Percentiles rank a stretch among this genome's conserved stretches.
These are phyloP conservation scores for Trichoderma sp. DNA, from an alignment of 2,329 filamentous ascomycete genomes.

Conservation along the genomic window DNA sequence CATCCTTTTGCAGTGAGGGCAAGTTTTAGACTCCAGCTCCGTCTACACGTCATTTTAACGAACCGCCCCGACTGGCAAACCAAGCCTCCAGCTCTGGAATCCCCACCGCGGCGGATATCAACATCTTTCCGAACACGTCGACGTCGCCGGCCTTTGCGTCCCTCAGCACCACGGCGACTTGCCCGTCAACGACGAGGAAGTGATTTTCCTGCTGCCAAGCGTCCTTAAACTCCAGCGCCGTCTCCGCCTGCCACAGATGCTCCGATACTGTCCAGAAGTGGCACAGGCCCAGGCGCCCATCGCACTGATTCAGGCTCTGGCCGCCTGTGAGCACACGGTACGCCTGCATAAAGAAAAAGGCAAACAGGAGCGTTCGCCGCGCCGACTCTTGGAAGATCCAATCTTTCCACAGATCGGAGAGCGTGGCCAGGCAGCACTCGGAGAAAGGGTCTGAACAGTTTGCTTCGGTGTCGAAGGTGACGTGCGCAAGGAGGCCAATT, in stretches of 20 bases:
- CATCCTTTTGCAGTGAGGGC: too few species aligned
- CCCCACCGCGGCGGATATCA: conserved; percentile 37
- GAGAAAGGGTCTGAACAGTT: conserved; percentile 30
- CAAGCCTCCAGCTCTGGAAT: conserved; percentile 40
- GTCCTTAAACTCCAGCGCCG: conserved; percentile 41
- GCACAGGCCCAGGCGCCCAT: conserved; percentile 35
- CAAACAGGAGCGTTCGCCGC: conserved; percentile 52
- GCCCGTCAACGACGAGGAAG: conserved; percentile 38
- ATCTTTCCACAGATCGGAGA: conserved; percentile 49
- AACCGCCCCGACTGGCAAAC: conserved; percentile 35
- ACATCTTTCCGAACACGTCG: conserved; percentile 46
- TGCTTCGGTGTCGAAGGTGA: conserved; percentile 34
- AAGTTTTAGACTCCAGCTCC: too few species aligned
- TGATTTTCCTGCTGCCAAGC: conserved; percentile 42
- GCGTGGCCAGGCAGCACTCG: conserved; percentile 42
- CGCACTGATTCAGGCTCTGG: conserved; percentile 31
- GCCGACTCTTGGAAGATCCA: conserved; percentile 58
- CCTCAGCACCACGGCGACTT: conserved; percentile 34
- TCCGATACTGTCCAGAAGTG: conserved; percentile 45
- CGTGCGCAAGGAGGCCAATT: conserved; percentile 37
- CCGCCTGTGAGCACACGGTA: conserved; percentile 41
- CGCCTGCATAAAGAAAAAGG: conserved; percentile 48
- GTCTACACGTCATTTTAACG: conserved; percentile 10
- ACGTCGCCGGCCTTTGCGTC: conserved; percentile 46
- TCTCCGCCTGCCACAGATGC: conserved; percentile 42